Conservation (phyloP, 768 basidiomycete genomes). For the Mycena leptocephala region DNA sequence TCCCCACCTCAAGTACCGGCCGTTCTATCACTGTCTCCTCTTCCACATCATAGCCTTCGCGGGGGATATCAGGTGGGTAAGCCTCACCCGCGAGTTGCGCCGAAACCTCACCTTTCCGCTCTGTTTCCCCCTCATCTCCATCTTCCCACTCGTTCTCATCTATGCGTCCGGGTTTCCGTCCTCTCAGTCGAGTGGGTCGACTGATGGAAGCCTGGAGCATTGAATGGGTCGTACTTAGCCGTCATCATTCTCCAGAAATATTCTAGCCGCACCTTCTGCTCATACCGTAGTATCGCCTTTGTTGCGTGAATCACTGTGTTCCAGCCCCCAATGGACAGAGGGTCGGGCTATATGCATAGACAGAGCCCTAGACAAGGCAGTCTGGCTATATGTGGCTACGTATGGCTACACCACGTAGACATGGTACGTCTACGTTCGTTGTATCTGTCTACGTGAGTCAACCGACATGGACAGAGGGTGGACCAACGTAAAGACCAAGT, state of each 20-base stretch:
- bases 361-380: too few relatives aligned
- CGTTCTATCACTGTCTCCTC: background rate
- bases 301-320: too few relatives aligned
- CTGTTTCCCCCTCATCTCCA: background rate
- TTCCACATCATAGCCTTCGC: slow-evolving; percentile 25
- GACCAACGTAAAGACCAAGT: too few relatives aligned
- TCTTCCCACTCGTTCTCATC: background rate
- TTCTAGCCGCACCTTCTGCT: background rate
- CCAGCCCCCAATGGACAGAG: too few relatives aligned
- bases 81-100: background rate
- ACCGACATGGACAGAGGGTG: too few relatives aligned
- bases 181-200: background rate
- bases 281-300: background rate
- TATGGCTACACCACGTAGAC: too few relatives aligned
- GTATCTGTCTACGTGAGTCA: too few relatives aligned
- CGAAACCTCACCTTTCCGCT: background rate
- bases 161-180: background rate
- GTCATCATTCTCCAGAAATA: background rate
- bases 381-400: too few relatives aligned
- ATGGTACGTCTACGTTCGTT: too few relatives aligned
- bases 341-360: too few relatives aligned
- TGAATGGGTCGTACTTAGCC: too few relatives aligned
- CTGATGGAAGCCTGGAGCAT: background rate
- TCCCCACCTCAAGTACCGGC: background rate
- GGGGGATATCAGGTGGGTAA: background rate